Percentiles rank a stretch among this genome's conserved stretches.
These are phyloP conservation scores for Populus ilicifolia DNA, from an alignment of 345 rosid species.

Conservation along the genomic window DNA sequence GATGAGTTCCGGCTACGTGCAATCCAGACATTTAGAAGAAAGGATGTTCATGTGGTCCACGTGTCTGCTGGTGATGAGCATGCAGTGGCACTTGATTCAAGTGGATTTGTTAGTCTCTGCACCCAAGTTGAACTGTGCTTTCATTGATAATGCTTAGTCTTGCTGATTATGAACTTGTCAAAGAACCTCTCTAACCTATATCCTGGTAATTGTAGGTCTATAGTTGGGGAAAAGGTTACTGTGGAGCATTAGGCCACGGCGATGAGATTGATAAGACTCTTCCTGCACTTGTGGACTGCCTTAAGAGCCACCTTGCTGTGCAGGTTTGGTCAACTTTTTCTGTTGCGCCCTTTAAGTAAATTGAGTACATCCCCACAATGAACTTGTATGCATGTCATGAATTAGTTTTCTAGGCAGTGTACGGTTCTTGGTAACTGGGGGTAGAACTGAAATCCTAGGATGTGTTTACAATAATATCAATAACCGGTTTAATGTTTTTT, in stretches of 20 bases:
- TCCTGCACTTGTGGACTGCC: conserved; percentile 63
- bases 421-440: not conserved
- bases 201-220: conserved; percentile 51
- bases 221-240: conserved; percentile 98
- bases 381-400: not conserved
- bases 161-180: not conserved
- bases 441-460: not conserved
- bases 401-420: not conserved
- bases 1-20: conserved; percentile 75
- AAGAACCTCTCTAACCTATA: not conserved
- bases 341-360: not conserved
- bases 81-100: conserved; percentile 91
- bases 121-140: not conserved
- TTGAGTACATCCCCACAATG: not conserved
- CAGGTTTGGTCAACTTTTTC: conserved; percentile 51
- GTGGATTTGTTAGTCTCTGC: conserved; percentile 63
- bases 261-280: conserved; percentile 85
- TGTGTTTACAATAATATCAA: not conserved
- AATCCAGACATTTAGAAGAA: conserved; percentile 70
- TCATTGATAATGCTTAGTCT: conserved; percentile 3
- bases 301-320: conserved; percentile 57
- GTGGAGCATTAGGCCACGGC: conserved; percentile 97
- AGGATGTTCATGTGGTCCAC: conserved; percentile 64
- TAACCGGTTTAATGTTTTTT: not conserved
- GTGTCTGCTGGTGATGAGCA: conserved; percentile 98